A percentile compares a stretch with the other conserved stretches of the same genome.
phyloP scores from a whole-genome alignment of 1,284 basidiomycete species.

The Marasmius tenuissimus region DNA sequence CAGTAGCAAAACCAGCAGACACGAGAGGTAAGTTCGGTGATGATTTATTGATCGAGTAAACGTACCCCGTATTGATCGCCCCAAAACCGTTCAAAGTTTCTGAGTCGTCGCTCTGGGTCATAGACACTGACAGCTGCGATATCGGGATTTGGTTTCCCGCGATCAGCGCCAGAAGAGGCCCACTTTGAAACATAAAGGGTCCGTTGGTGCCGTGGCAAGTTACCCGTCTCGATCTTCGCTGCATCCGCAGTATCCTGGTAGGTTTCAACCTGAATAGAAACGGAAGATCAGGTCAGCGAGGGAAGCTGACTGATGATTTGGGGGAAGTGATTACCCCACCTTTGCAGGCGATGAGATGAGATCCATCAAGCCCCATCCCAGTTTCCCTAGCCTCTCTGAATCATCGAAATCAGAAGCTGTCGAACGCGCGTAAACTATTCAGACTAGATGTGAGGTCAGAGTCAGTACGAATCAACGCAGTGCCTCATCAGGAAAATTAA shows the following conservation, averaged over 20 bases:
- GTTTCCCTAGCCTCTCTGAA: constrained; percentile 40
- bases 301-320: neutral
- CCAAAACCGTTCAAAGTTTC: constrained; percentile 45
- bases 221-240: constrained; percentile 9
- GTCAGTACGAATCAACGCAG: too few species aligned
- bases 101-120: constrained; percentile 37
- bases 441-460: constrained; percentile 30
- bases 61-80: constrained; percentile 45
- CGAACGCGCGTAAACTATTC: constrained; percentile 48
- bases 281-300: neutral
- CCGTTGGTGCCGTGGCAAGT: constrained; percentile 50
- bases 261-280: constrained; percentile 43
- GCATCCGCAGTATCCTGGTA: constrained; percentile 30
- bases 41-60: constrained; percentile 4
- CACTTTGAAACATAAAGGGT: constrained; percentile 46
- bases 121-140: constrained; percentile 41
- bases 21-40: neutral
- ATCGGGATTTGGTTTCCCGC: constrained; percentile 38
- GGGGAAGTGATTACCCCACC: too few species aligned
- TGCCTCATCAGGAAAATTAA: neutral
- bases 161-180: constrained; percentile 29
- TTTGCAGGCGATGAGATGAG: constrained; percentile 45
- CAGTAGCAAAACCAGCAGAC: constrained; percentile 1
- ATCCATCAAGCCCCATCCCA: constrained; percentile 43
- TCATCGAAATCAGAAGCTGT: constrained; percentile 46